Base-by-base conservation (phyloP, 176 grass and related monocot genomes). In the Carex littledalei region DNA sequence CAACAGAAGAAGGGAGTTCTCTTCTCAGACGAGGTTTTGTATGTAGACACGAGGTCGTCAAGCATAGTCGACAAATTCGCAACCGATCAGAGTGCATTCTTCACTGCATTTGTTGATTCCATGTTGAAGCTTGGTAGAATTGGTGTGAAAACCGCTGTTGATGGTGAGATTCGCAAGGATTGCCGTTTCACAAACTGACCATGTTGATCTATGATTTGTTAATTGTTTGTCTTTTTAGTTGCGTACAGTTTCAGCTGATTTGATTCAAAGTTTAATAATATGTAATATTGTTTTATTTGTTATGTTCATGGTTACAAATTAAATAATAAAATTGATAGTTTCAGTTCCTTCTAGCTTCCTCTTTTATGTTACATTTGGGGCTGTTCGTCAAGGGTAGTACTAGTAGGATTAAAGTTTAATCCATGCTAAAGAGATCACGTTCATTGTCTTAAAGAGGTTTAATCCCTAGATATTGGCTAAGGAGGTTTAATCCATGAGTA, bases 111-210 rank as follows among this genome's bases (percentile, higher is more conserved):
- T 79, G 85, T 80, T 62, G 20, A 47, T 26, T 78, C 94, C 41
- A 94, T 97, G 90, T 64, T 88, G 2, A 97, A 94, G 76, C 87
- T 97, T 1, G 89, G 92, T 6, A 80, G 86, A 10, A 68, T 90
- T 0, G 94, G 89, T 0, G 86, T 92, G 49, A 92, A 92, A 86
- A 74, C 84, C 5, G 92, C 87, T 8, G 57, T 15, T 0, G 15
- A 78, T 22, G 94, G 92, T 8, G 86, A 97, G 81, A 88, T 97
- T 84, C 88, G 94, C 49, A 89, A 71, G 49, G 89, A 94, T 31
- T 97, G 94, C 81, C 43, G 8, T 17, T 49, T 55, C 63, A 15
- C 81, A 11, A 83, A 83, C 22, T 83, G 63, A 83, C 2, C 11
- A 54, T 74, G 21, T 66, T 7, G 29, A 35, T 16, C 52, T 35